Evolutionary conservation across 192 early-diverging fungal species (phyloP).

Genomic region (Chytriomyces sp.): DNA sequence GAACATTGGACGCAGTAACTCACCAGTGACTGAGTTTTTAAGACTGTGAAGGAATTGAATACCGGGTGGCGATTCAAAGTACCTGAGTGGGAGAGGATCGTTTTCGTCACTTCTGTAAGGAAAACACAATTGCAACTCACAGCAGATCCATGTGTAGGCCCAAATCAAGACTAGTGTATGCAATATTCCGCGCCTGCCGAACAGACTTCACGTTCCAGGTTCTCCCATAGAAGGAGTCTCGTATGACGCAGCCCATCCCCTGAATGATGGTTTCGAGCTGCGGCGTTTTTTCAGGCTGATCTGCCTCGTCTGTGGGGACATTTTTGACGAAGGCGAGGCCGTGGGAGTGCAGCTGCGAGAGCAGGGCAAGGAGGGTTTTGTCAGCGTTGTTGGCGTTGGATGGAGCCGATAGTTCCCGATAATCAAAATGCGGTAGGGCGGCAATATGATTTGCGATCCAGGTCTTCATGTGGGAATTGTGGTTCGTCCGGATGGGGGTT

Average conservation of each 20-base stretch:
- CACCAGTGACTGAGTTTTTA: constrained; percentile 68
- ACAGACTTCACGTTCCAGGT: constrained; percentile 79
- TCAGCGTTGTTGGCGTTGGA: constrained; percentile 57
- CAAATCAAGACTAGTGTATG: constrained; percentile 77
- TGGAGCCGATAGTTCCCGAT: constrained; percentile 40
- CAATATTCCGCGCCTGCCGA: constrained; percentile 78
- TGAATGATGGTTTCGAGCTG: constrained; percentile 62
- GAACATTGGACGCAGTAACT: not conserved
- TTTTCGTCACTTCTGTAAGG: no score
- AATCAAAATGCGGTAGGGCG: not conserved
- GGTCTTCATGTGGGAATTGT: not conserved
- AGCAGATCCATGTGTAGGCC: constrained; percentile 88
- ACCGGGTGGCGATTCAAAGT: constrained; percentile 78
- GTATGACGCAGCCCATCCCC: constrained; percentile 64
- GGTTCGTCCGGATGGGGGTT: not conserved
- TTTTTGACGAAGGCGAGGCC: constrained; percentile 70
- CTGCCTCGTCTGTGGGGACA: constrained; percentile 58
- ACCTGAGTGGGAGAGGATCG: constrained; percentile 56
- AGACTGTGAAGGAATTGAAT: constrained; percentile 79
- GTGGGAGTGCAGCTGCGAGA: constrained; percentile 63
- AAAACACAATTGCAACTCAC: constrained; percentile 47
- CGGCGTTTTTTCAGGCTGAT: not conserved
- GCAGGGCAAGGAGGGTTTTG: constrained; percentile 51
- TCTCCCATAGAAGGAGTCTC: constrained; percentile 76
- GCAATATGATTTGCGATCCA: not conserved